Evolutionary conservation across 1,139 yeast genomes (phyloP), one percentile per base, ranked within the genome.

Genomic region (Debaryomyces sp.): DNA sequence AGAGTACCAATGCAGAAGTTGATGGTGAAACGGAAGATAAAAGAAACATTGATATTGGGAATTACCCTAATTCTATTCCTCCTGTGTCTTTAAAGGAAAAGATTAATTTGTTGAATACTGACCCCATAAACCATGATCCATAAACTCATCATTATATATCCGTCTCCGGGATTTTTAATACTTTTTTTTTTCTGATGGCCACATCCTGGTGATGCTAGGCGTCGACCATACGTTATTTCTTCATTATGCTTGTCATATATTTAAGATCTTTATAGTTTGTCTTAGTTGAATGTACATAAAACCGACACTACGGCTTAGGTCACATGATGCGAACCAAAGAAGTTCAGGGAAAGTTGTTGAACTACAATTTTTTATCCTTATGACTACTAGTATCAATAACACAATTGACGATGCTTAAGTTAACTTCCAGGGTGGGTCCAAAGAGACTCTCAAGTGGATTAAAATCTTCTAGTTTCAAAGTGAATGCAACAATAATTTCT

Each of bases 81-180:
- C 67, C 64, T 4, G 56, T 71, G 12, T 60, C 72, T 8, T 55
- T 71, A 32, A 60, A 57, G 21, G 73, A 71, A 51, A 70, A 70
- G 51, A 67, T 71, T 7, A 54, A 60, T 10, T 49, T 70, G 50
- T 56, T 70, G 53, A 58, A 57, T 45, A 56, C 55, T 15, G 60
- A 56, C 36, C 12, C 33, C 6, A 21, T 39, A n/a, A 35, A 35
- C 26, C 22, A 35, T 12, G 26, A 35, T 8, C 26, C 7, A 9
- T 35, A 35, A n/a, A 8, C 23, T 6, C 30, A 27, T 12, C 29
- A 7, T 24, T 27, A 27, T 27, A 26, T 27, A 27, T 27, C 6
- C 2, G 13, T 5, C n/a, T 27, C 5, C 1, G 13, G 30, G n/a
- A 12, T 7, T 5, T 18, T 6, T 33, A 18, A 8, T 13, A 10